Evolutionary conservation across 2,329 filamentous ascomycete species (phyloP).

Genomic region (Metarhizium robertsii): DNA sequence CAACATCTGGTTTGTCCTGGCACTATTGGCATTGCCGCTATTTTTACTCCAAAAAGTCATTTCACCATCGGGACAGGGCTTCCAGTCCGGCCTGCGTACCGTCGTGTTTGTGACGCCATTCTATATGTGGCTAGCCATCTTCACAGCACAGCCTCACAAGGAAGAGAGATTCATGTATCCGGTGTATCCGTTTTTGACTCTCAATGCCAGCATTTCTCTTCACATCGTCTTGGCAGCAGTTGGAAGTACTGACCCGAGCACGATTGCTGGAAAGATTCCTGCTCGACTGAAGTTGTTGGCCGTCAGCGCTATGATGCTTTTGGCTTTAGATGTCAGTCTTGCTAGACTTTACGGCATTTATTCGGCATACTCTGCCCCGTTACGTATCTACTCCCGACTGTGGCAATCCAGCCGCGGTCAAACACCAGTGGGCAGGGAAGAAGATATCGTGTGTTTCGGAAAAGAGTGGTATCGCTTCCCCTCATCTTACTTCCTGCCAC

Average conservation of each 20-base stretch:
- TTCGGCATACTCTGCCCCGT: conserved; percentile 73
- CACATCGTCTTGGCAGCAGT: conserved; percentile 72
- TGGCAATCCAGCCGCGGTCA: conserved; percentile 38
- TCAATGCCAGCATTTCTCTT: conserved; percentile 79
- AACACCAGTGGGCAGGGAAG: conserved; percentile 40
- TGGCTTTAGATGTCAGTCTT: conserved; percentile 56
- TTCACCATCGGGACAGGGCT: conserved; percentile 49
- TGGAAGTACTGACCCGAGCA: conserved; percentile 59
- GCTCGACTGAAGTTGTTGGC: conserved; percentile 61
- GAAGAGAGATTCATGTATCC: conserved; percentile 99
- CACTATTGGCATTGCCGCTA: conserved; percentile 64
- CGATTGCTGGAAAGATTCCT: conserved; percentile 62
- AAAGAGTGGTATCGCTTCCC: conserved; percentile 99
- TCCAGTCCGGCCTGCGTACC: conserved; percentile 63
- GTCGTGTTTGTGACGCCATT: conserved; percentile 75
- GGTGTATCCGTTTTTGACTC: conserved; percentile 77
- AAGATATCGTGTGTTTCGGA: conserved; percentile 73
- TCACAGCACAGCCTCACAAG: conserved; percentile 89
- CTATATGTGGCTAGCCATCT: conserved; percentile 90
- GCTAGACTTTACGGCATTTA: conserved; percentile 69
- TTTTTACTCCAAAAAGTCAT: conserved; percentile 64
- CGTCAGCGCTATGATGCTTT: conserved; percentile 50
- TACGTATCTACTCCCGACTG: conserved; percentile 61
- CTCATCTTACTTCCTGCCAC: conserved; percentile 81
- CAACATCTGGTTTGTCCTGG: conserved; percentile 85